Evolutionary conservation across 2,329 filamentous ascomycete species (phyloP).

Genomic region (Diaporthe vaccinii): DNA sequence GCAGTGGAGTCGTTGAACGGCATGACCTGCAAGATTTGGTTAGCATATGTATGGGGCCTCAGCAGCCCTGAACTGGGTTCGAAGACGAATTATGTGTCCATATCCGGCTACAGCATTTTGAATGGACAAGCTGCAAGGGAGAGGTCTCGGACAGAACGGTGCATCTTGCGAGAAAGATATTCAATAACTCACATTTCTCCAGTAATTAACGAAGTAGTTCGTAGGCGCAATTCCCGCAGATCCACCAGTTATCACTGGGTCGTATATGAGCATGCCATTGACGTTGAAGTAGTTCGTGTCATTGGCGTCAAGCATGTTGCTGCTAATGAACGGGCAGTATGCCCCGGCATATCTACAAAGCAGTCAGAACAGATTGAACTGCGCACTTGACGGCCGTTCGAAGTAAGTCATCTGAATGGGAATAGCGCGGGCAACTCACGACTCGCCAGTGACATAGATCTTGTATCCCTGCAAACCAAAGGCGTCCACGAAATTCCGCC

Average conservation of each 20-base stretch:
- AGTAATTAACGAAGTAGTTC: constrained; percentile 69
- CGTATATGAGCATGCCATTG: constrained; percentile 76
- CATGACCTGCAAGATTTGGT: constrained; percentile 57
- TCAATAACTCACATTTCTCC: constrained; percentile 48
- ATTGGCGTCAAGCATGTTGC: constrained; percentile 76
- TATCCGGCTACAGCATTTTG: not conserved
- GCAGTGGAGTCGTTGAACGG: constrained; percentile 69
- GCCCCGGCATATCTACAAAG: constrained; percentile 54
- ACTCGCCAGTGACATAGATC: constrained; percentile 77
- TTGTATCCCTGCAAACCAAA: constrained; percentile 74
- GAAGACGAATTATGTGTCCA: not conserved
- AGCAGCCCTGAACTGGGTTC: not conserved
- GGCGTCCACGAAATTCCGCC: constrained; percentile 77
- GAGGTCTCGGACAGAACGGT: not conserved
- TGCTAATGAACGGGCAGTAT: constrained; percentile 76
- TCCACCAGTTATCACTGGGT: constrained; percentile 71
- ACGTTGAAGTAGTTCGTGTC: constrained; percentile 75
- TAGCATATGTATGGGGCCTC: not conserved
- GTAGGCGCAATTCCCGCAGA: constrained; percentile 57
- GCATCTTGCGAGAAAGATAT: not conserved
- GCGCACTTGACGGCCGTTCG: not conserved
- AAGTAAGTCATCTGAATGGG: not conserved
- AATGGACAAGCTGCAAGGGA: too few relatives aligned
- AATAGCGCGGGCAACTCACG: constrained; percentile 57
- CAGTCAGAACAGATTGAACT: not conserved